phyloP scores from a whole-genome alignment of 192 early-diverging fungal species.

The Coemansia pectinata region DNA sequence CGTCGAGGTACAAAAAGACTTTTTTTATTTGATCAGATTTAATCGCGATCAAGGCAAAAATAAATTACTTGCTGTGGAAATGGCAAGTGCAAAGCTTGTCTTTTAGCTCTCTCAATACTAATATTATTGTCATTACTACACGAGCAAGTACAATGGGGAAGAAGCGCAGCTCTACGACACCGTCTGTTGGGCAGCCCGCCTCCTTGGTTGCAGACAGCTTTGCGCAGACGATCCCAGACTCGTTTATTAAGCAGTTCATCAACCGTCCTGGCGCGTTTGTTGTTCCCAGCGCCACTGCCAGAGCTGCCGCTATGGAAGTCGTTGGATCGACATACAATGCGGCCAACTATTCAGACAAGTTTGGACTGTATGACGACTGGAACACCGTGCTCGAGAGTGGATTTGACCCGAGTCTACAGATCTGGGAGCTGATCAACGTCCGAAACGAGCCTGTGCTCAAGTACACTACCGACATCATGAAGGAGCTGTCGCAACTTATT shows the following conservation, averaged over 20 bases:
- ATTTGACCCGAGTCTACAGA: conserved; percentile 66
- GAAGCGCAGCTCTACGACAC: conserved; percentile 10
- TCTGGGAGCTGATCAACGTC: conserved; percentile 92
- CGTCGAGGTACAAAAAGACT: conserved; percentile 14
- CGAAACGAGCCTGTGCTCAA: conserved; percentile 80
- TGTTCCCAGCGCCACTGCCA: conserved; percentile 30
- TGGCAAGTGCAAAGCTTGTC: not conserved
- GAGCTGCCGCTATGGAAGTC: conserved; percentile 46
- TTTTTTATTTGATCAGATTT: conserved; percentile 11
- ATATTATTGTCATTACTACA: conserved; percentile 1
- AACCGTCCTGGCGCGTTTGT: conserved; percentile 37
- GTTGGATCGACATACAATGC: conserved; percentile 46
- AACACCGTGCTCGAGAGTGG: conserved; percentile 33
- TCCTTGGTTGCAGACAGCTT: conserved; percentile 7
- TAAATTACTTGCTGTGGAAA: not conserved
- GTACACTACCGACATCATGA: conserved; percentile 58
- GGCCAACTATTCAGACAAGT: conserved; percentile 45
- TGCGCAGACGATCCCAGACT: conserved; percentile 29
- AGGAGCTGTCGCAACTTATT: conserved; percentile 48
- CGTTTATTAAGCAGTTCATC: conserved; percentile 43
- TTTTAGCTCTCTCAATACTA: conserved; percentile 2
- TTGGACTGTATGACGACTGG: conserved; percentile 52
- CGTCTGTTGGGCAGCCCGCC: not conserved
- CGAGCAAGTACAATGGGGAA: conserved; percentile 10
- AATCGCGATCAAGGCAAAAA: conserved; percentile 4